Evolutionary conservation across 2,329 filamentous ascomycete genomes (phyloP).

Genomic region (Epichloe scottii): DNA sequence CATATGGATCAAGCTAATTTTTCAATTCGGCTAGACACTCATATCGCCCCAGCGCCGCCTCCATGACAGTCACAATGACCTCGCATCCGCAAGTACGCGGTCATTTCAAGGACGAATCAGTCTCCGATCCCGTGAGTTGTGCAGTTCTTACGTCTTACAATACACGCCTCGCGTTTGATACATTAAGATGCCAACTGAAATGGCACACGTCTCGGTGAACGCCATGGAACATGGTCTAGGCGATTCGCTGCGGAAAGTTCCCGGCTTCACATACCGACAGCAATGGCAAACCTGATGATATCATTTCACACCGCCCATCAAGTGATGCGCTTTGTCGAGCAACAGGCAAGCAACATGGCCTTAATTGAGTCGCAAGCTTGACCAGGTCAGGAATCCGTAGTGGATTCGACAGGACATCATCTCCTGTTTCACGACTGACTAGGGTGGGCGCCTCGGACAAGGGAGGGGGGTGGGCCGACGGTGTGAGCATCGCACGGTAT

Average conservation of each 20-base stretch:
- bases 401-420: slow-evolving; percentile 9
- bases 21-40: background rate
- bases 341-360: background rate
- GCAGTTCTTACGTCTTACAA: slow-evolving; percentile 1
- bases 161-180: background rate
- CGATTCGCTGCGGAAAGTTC: background rate
- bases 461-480: slow-evolving; percentile 5
- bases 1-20: slow-evolving; percentile 1
- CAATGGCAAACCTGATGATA: background rate
- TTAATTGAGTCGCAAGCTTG: slow-evolving; percentile 10
- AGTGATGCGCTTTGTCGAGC: slow-evolving; percentile 3
- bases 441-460: slow-evolving; percentile 8
- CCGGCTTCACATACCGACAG: background rate
- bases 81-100: slow-evolving; percentile 11
- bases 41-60: background rate
- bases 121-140: slow-evolving; percentile 8
- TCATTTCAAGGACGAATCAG: slow-evolving; percentile 10
- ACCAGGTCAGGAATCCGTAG: slow-evolving; percentile 9
- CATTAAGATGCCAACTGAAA: slow-evolving; percentile 1
- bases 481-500: background rate
- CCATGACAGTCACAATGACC: slow-evolving; percentile 10
- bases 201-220: slow-evolving; percentile 1
- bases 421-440: slow-evolving; percentile 13
- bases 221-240: background rate
- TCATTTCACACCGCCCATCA: background rate